These are phyloP conservation scores for Pichia sp. DNA, from an alignment of 1,139 yeast species.

Conservation along the genomic window DNA sequence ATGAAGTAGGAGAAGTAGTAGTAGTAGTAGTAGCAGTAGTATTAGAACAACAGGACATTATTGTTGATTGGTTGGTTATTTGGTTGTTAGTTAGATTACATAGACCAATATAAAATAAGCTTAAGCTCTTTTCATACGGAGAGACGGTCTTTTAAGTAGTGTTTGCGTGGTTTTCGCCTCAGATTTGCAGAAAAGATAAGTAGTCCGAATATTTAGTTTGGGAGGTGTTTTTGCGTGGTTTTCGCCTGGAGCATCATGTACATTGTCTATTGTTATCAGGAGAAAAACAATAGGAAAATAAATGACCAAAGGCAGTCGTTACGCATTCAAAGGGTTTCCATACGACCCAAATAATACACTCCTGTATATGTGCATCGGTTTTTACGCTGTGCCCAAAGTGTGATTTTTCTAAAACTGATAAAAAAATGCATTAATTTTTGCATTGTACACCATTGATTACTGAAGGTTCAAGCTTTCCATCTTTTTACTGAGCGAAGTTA, in stretches of 20 bases:
- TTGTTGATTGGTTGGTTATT: neutral
- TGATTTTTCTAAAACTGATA: neutral
- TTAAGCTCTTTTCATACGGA: too few relatives aligned
- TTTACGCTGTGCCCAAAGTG: neutral
- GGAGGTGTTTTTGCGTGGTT: neutral
- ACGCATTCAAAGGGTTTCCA: too few relatives aligned
- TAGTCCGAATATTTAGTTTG: too few relatives aligned
- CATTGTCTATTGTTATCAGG: neutral
- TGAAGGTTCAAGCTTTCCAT: constrained; percentile 10
- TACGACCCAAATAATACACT: too few relatives aligned
- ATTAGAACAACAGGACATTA: constrained; percentile 9
- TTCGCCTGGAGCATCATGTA: neutral
- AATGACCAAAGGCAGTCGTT: neutral
- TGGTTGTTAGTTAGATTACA: neutral
- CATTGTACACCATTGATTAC: neutral
- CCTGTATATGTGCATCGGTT: too few relatives aligned
- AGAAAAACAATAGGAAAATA: neutral
- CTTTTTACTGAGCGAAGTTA: constrained; percentile 8
- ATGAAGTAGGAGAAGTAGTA: neutral
- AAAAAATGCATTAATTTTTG: too few relatives aligned
- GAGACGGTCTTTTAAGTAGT: neutral
- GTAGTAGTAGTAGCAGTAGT: too few relatives aligned
- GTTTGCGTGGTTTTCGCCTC: neutral
- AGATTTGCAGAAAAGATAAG: too few relatives aligned
- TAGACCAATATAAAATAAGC: too few relatives aligned